Conservation (phyloP, 2,329 filamentous ascomycete species). For the Xylaria sp. region DNA sequence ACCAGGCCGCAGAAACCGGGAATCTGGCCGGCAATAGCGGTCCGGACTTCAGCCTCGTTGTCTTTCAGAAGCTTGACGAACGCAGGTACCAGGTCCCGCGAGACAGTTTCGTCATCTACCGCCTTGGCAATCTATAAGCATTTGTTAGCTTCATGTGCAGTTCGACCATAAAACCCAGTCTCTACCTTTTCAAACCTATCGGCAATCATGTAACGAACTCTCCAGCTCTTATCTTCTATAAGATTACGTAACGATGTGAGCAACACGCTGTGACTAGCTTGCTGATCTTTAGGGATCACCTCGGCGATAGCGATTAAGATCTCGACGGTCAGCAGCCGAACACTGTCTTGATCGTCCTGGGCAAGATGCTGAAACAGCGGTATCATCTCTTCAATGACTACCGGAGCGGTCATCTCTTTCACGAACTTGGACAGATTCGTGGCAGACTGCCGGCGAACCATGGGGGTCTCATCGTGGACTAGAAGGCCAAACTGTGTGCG, state of each 20-base stretch:
- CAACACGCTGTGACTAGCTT: constrained; percentile 92
- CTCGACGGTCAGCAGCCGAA: constrained; percentile 93
- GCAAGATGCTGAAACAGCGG: constrained; percentile 97
- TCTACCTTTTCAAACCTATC: constrained; percentile 96
- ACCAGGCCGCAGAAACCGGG: constrained; percentile 94
- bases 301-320: constrained; percentile 96
- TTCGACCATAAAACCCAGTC: constrained; percentile 13
- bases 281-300: constrained; percentile 96
- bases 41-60: constrained; percentile 95
- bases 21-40: constrained; percentile 95
- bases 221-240: constrained; percentile 99
- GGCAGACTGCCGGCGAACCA: constrained; percentile 96
- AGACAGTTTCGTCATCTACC: constrained; percentile 95
- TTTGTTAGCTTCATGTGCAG: not conserved
- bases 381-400: constrained; percentile 99
- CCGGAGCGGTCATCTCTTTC: constrained; percentile 89
- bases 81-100: constrained; percentile 89
- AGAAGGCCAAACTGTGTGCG: constrained; percentile 90
- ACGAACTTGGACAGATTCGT: constrained; percentile 98
- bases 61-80: constrained; percentile 99
- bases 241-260: constrained; percentile 88
- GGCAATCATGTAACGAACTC: constrained; percentile 98
- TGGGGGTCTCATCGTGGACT: constrained; percentile 97
- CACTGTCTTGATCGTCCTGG: constrained; percentile 96
- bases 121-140: constrained; percentile 85